Conservation (phyloP, 768 basidiomycete genomes). For the Panaeolus cyanescens region DNA sequence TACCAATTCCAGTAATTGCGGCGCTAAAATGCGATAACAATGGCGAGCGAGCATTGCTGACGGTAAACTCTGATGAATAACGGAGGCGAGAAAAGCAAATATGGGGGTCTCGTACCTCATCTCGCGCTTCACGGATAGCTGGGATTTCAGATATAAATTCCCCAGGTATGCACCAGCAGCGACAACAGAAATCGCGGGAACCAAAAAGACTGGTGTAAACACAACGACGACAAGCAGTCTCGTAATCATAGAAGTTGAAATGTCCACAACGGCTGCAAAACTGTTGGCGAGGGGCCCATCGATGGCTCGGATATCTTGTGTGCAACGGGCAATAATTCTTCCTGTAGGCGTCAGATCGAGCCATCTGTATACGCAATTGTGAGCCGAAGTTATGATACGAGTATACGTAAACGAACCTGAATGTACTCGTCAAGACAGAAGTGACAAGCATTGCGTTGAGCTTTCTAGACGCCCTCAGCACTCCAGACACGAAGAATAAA, state of each 20-base stretch:
- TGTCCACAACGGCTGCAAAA: conserved; percentile 26
- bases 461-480: conserved; percentile 15
- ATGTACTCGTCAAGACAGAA: conserved; percentile 16
- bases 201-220: conserved; percentile 42
- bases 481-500: conserved; percentile 42
- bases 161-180: conserved; percentile 42
- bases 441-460: conserved; percentile 14
- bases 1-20: conserved; percentile 56
- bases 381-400: neutral
- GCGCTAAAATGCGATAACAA: conserved; percentile 20
- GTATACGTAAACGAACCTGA: conserved; percentile 7
- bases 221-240: conserved; percentile 42
- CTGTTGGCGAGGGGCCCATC: conserved; percentile 41
- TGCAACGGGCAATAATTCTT: conserved; percentile 18
- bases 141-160: conserved; percentile 42
- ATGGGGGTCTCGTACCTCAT: conserved; percentile 23
- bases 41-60: conserved; percentile 21
- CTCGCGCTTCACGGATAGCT: conserved; percentile 45
- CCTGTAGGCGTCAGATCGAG: conserved; percentile 22
- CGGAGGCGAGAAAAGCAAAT: neutral
- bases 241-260: conserved; percentile 33
- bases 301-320: conserved; percentile 36
- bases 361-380: conserved; percentile 32
- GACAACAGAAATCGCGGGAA: conserved; percentile 42
- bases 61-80: neutral